Evolutionary conservation across 305 asterid species (phyloP).

Genomic region (Fraxinus baroniana): DNA sequence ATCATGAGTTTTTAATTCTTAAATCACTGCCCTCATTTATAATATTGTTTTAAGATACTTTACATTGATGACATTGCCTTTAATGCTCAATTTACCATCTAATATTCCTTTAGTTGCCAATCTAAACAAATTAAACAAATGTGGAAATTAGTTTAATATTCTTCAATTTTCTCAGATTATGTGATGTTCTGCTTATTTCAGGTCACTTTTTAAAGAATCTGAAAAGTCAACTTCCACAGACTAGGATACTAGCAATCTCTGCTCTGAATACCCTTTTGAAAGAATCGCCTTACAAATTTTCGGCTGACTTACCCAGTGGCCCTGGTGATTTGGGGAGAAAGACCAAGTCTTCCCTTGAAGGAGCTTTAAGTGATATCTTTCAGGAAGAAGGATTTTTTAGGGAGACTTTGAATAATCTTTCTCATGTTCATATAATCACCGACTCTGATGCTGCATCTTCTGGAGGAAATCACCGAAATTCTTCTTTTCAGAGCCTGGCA

Average conservation of each 20-base stretch:
- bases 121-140: constrained; percentile 1
- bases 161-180: constrained; percentile 16
- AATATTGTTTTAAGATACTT: background rate
- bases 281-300: constrained; percentile 87
- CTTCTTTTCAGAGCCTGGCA: constrained; percentile 83
- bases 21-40: background rate
- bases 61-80: background rate
- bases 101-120: background rate
- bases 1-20: background rate
- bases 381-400: constrained; percentile 90
- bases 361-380: constrained; percentile 70
- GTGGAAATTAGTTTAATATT: background rate
- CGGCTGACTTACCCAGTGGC: constrained; percentile 43
- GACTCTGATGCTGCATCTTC: constrained; percentile 75
- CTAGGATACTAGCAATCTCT: constrained; percentile 95
- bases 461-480: constrained; percentile 72
- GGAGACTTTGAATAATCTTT: constrained; percentile 82
- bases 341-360: constrained; percentile 82
- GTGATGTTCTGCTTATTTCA: constrained; percentile 38
- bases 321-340: constrained; percentile 39
- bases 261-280: constrained; percentile 92
- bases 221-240: constrained; percentile 98
- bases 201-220: constrained; percentile 96
- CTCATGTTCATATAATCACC: constrained; percentile 82
- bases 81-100: background rate